These are phyloP conservation scores for Cutaneotrichosporon cyanovorans DNA, from an alignment of 1,284 basidiomycete species.

Conservation along the genomic window DNA sequence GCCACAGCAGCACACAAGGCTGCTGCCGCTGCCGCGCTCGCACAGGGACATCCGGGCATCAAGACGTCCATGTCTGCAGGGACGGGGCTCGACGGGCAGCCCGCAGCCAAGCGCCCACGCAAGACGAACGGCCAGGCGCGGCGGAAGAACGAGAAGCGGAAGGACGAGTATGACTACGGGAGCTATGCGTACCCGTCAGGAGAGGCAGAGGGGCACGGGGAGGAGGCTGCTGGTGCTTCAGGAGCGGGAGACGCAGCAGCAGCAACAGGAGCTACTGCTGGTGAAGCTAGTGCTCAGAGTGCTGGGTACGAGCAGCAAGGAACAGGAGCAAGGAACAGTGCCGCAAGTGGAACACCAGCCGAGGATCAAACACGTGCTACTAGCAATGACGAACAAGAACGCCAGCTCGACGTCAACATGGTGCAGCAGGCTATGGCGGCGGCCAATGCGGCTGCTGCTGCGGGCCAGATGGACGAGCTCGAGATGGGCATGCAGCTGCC, in stretches of 20 bases:
- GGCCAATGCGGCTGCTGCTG: constrained; percentile 17
- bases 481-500: constrained; percentile 44
- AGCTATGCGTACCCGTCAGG: neutral
- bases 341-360: neutral
- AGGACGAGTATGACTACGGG: constrained; percentile 14
- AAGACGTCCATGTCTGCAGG: constrained; percentile 33
- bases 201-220: neutral
- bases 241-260: constrained; percentile 1
- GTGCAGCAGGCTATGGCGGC: constrained; percentile 43
- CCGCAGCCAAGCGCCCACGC: constrained; percentile 15
- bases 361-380: neutral
- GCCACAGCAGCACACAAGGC: constrained; percentile 39
- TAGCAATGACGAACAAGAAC: constrained; percentile 1
- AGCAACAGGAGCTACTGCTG: constrained; percentile 1
- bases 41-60: constrained; percentile 40
- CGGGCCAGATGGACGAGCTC: constrained; percentile 41
- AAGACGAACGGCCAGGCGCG: constrained; percentile 19
- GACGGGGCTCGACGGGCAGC: constrained; percentile 4
- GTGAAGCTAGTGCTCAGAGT: too few relatives aligned
- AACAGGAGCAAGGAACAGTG: neutral
- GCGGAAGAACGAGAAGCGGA: constrained; percentile 16
- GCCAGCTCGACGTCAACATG: constrained; percentile 32
- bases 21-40: constrained; percentile 39
- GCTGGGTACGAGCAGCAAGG: neutral
- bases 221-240: neutral